These are phyloP conservation scores for Cardamine occulta DNA, from an alignment of 345 rosid genomes.

Conservation along the genomic window DNA sequence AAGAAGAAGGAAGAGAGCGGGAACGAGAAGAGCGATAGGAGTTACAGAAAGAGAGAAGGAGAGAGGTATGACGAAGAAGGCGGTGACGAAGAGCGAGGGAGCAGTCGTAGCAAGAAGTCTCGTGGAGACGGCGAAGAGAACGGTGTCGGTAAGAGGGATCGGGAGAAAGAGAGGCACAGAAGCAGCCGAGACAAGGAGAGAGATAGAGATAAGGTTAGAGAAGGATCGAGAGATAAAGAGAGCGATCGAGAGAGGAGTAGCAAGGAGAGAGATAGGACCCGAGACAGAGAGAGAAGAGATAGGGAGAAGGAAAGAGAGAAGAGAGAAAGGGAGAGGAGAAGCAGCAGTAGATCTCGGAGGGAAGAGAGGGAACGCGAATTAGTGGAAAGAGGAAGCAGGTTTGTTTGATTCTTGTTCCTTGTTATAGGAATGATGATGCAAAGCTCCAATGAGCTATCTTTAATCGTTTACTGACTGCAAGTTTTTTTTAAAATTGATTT, in stretches of 20 bases:
- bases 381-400: slow-evolving; percentile 52
- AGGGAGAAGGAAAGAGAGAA: slow-evolving; percentile 38
- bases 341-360: slow-evolving; percentile 50
- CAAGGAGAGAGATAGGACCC: slow-evolving; percentile 48
- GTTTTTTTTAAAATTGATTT: not conserved
- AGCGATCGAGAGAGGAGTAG: slow-evolving; percentile 48
- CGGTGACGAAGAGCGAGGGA: slow-evolving; percentile 51
- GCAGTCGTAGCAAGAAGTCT: slow-evolving; percentile 61
- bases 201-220: slow-evolving; percentile 48
- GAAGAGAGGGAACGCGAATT: slow-evolving; percentile 51
- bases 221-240: slow-evolving; percentile 54
- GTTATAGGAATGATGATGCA: not conserved
- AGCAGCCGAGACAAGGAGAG: slow-evolving; percentile 52
- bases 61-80: slow-evolving; percentile 53
- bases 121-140: slow-evolving; percentile 64
- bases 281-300: slow-evolving; percentile 49
- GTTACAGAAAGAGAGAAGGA: slow-evolving; percentile 70
- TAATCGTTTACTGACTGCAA: not conserved
- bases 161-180: slow-evolving; percentile 58
- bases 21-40: slow-evolving; percentile 68
- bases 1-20: slow-evolving; percentile 51
- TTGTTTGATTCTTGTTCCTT: not conserved
- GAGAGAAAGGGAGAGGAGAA: slow-evolving; percentile 38
- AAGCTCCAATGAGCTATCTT: not conserved
- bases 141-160: slow-evolving; percentile 49